Base-by-base conservation (phyloP, 805 yeast genomes). In the Myxozyma neotropica region DNA sequence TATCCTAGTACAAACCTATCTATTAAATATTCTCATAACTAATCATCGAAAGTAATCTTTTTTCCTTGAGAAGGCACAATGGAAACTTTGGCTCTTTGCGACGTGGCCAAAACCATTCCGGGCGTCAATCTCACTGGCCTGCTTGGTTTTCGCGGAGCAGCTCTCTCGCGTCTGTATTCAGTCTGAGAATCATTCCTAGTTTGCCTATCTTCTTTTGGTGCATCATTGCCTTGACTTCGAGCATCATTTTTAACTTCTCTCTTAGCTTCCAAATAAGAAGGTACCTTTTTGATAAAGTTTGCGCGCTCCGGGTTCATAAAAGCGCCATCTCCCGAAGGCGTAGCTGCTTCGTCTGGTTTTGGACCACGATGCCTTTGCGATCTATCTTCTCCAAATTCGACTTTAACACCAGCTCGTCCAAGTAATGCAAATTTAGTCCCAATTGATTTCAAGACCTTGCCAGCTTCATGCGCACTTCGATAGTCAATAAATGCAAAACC, bases 351-450 rank as follows among this genome's bases (percentile, higher is more conserved):
- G 3, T 36, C 53, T 12, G 53, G 7, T 24, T 36, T 48, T 23
- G 31, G 43, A 10, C 29, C 24, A 15, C 49, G 40, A 31, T 52
- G 42, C 33, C 51, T 53, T 40, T 54, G 65, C 65, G 95, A 86
- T 75, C 99, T 82, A 72, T 93, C 98, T 75, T 94, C 97, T 66
- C 99, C 99, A 69, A 77, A 93, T 74, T 94, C 98, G 80, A 93
- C 78, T 74, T 39, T 51, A 17, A 56, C 96, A 81, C 67, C 91
- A 74, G 1, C 85, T 84, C 74, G 97, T 80, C 64, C 89, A 86
- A 43, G 26, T 8, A 61, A 89, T 82, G 59, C 90, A 76, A 64
- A 78, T 82, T 69, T 82, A 81, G 67, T 88, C 84, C 35, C 80
- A 68, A 72, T 83, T 86, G 64, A 89, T 93, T 81, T 83, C 63